Conservation (phyloP, 2,329 filamentous ascomycete species). For the Daldinia eschscholtzii region DNA sequence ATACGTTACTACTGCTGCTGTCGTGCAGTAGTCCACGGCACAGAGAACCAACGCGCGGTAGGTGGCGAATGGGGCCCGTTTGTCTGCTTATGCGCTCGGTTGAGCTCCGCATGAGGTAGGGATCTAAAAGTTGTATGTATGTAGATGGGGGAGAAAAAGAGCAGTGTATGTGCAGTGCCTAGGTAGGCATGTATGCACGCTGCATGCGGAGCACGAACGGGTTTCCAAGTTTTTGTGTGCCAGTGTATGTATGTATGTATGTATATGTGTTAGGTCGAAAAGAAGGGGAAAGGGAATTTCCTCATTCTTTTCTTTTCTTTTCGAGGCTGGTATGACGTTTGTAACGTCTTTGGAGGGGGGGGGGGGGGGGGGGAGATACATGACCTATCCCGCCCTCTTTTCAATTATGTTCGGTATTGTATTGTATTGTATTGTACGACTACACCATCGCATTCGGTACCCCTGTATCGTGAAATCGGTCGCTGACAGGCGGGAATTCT, state of each 20-base stretch:
- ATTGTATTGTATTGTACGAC: conserved; percentile 1
- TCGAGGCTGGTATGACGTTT: not conserved
- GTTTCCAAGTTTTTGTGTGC: not conserved
- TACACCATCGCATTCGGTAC: conserved; percentile 3
- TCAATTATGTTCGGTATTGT: not conserved
- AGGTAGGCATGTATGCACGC: not conserved
- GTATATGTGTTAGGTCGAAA: not conserved
- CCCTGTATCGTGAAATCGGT: conserved; percentile 6
- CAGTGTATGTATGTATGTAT: not conserved
- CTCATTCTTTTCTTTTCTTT: not conserved
- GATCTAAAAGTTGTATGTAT: not conserved
- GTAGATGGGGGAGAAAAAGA: no score
- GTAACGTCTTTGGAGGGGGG: not conserved
- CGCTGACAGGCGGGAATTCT: conserved; percentile 4
- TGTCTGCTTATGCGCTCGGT: not conserved
- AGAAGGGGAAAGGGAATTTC: not conserved
- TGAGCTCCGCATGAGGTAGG: conserved; percentile 17
- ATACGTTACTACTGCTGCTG: not conserved
- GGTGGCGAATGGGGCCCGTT: conserved; percentile 29
- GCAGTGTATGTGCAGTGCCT: not conserved
- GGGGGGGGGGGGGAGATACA: not conserved
- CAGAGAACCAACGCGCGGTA: conserved; percentile 2
- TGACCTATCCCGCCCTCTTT: conserved; percentile 4
- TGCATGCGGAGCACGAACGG: not conserved
- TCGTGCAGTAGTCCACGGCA: conserved; percentile 12